Evolutionary conservation across 768 basidiomycete species (phyloP), one percentile per base, ranked within the genome.

Genomic region (Boletus coccyginus): DNA sequence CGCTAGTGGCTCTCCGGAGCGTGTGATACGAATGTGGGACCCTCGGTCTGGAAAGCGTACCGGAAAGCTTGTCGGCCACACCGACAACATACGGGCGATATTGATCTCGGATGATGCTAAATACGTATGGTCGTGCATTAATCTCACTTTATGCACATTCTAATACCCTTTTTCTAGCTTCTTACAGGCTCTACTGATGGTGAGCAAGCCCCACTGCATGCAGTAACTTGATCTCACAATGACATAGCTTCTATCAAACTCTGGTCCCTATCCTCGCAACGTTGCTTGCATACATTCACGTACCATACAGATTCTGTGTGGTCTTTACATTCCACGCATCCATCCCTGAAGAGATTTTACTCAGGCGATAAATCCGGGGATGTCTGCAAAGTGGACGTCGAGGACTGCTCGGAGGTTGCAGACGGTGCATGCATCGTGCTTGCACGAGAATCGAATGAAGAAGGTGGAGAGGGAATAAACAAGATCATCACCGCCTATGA

Each of bases 271-370:
- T 73, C 81, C 2, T 84, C 92, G 0, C 94, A 98, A 67, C 82
- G 90, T 12, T 96, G 94, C 66, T 74, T 99, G 16, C 94, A 99
- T 66, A 98, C 96, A 2, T 99, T 98, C 75, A 91, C 92, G 0
- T 88, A 98, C 66, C 96, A 98, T 69, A 86, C 90, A 14, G 93
- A 95, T 57, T 90, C 90, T 14, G 94, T 98, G 45, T 98, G 97
- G 96, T 87, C 95, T 0, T 77, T 99, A 8, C 85, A 84, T 67
- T 96, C 94, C 10, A 79, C 84, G 0, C 94, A 98, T 68, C 92
- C 94, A 0, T 85, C 88, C 9, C 78, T 99, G 50, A 85, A 85
- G 68, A 79, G 85, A 2, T 99, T 99, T 75, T 98, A 96, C 73
- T 97, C 95, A 0, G 97, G 96, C 11, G 96, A 98, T 64, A 82